A percentile compares a stretch with the other conserved stretches of the same genome.
Conservation (phyloP, 371 early-diverging fungal genomes). For the Entomophthora muscae region DNA sequence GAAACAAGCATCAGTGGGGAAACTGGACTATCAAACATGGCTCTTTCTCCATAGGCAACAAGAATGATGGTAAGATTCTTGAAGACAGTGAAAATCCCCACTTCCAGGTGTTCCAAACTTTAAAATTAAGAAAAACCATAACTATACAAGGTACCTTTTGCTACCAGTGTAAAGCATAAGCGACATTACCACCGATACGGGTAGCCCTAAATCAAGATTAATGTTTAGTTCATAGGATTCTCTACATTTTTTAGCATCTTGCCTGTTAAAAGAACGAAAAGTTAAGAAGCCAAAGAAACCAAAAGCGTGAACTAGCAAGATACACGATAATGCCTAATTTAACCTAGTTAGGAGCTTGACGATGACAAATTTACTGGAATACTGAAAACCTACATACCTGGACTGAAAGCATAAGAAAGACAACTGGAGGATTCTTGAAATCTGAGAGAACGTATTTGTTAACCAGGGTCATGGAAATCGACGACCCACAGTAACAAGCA, state of each 20-base stretch:
- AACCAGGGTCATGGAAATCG: conserved; percentile 90
- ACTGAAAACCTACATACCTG: conserved; percentile 32
- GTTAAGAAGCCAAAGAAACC: conserved; percentile 14
- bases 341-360: not conserved
- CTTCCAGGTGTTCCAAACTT: conserved; percentile 74
- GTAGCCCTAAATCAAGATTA: conserved; percentile 51
- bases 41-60: conserved; percentile 85
- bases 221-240: conserved; percentile 9
- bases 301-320: conserved; percentile 20
- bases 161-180: conserved; percentile 97
- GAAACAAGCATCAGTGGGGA: conserved; percentile 60
- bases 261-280: conserved; percentile 13
- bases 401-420: conserved; percentile 71
- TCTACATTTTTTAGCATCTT: conserved; percentile 17
- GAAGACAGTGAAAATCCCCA: conserved; percentile 94
- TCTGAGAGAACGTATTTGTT: conserved; percentile 87
- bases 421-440: conserved; percentile 63
- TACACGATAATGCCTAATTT: conserved; percentile 16
- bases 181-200: conserved; percentile 68
- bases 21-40: conserved; percentile 61
- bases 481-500: conserved; percentile 71
- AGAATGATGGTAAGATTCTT: conserved; percentile 97
- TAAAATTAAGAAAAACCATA: not conserved
- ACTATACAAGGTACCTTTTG: conserved; percentile 29
- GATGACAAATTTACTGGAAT: not conserved